A percentile compares a stretch with the other conserved stretches of the same genome.
Evolutionary conservation across 495 filamentous ascomycete species (phyloP).

Genomic region (Platismatia glauca): DNA sequence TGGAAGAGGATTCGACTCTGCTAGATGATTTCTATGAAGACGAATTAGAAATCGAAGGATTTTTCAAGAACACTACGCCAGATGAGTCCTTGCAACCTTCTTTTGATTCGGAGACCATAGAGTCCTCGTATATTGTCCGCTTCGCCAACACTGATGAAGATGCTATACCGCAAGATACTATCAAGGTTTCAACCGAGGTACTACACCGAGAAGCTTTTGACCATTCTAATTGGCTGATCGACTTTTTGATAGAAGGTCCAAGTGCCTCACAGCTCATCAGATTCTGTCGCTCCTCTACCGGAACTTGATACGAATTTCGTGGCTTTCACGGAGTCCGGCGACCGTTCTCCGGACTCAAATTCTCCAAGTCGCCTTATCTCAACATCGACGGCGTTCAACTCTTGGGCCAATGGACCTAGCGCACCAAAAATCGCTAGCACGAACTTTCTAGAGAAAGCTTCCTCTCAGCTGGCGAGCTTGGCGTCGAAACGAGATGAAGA

Average conservation of each 20-base stretch:
- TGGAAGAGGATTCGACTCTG: neutral
- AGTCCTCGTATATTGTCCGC: conserved; percentile 6
- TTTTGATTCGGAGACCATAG: neutral
- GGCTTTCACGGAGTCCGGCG: neutral
- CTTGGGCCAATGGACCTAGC: neutral
- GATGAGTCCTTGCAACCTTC: neutral
- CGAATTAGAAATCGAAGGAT: too few species aligned
- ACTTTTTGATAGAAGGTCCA: neutral
- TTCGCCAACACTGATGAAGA: conserved; percentile 1
- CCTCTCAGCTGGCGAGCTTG: too few species aligned
- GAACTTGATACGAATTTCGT: neutral
- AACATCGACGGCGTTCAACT: neutral
- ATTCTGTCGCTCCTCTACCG: neutral
- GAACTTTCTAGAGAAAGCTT: too few species aligned
- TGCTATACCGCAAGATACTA: neutral
- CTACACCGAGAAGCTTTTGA: neutral
- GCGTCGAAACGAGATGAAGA: too few species aligned
- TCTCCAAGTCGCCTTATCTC: neutral
- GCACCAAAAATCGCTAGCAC: too few species aligned
- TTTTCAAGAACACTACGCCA: neutral
- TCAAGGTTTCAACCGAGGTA: neutral
- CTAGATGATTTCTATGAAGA: neutral
- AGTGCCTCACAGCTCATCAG: neutral
- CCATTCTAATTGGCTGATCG: neutral
- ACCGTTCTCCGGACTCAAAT: neutral